These are phyloP conservation scores for Candida golubevii DNA, from an alignment of 805 yeast species.

Conservation along the genomic window DNA sequence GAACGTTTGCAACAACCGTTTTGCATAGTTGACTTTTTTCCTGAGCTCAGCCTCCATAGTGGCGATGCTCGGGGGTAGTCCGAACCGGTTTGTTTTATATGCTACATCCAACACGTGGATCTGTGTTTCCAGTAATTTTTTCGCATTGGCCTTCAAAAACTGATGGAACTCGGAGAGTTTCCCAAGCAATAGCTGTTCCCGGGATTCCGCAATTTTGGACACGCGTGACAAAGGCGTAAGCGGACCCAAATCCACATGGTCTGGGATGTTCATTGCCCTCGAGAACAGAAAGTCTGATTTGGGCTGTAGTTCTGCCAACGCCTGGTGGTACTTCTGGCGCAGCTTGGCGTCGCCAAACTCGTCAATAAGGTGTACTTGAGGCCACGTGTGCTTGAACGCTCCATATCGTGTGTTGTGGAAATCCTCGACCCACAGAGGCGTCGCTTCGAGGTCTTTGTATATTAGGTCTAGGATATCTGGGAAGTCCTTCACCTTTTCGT, in stretches of 20 bases:
- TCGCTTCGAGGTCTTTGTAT: slow-evolving; percentile 18
- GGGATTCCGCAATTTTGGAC: neutral
- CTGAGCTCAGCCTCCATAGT: slow-evolving; percentile 25
- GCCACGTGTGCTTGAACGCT: slow-evolving; percentile 27
- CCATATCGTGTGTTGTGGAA: slow-evolving; percentile 21
- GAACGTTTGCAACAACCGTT: slow-evolving; percentile 15
- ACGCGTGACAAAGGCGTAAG: neutral
- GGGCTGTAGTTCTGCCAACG: slow-evolving; percentile 11
- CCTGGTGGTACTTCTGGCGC: slow-evolving; percentile 15
- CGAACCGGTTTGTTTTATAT: slow-evolving; percentile 28
- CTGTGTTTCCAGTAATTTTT: slow-evolving; percentile 21
- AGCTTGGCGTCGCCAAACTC: slow-evolving; percentile 19
- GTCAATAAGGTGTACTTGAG: slow-evolving; percentile 30
- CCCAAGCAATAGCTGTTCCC: slow-evolving; percentile 4
- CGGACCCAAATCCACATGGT: neutral
- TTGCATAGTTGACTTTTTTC: slow-evolving; percentile 22
- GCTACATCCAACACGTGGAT: slow-evolving; percentile 29
- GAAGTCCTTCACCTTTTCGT: slow-evolving; percentile 26
- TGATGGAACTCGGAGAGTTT: slow-evolving; percentile 17
- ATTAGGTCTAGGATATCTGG: slow-evolving; percentile 24
- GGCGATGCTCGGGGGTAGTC: slow-evolving; percentile 28
- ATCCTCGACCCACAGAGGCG: slow-evolving; percentile 17
- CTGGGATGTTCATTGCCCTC: slow-evolving; percentile 8
- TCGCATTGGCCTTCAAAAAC: slow-evolving; percentile 20
- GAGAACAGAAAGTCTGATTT: slow-evolving; percentile 8